Conservation (phyloP, 768 basidiomycete species). For the Kwoniella heveanensis region DNA sequence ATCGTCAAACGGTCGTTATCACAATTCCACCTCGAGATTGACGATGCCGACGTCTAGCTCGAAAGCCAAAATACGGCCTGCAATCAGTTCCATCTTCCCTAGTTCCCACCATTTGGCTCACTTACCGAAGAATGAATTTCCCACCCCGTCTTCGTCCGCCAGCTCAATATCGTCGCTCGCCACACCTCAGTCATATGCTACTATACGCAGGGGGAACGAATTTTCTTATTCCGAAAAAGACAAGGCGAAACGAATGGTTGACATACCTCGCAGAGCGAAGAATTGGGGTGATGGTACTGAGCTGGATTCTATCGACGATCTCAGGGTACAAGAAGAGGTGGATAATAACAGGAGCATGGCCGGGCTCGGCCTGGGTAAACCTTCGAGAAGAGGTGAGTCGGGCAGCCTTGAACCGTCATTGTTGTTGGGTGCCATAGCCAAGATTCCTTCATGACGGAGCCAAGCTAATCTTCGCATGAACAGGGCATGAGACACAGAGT, state of each 20-base stretch:
- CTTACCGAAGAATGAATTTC: conserved; percentile 43
- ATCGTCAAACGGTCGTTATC: conserved; percentile 23
- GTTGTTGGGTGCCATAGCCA: too few relatives aligned
- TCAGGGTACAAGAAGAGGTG: conserved; percentile 83
- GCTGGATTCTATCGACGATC: conserved; percentile 82
- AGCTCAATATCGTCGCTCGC: conserved; percentile 22
- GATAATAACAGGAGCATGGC: conserved; percentile 46
- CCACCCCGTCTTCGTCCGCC: conserved; percentile 18
- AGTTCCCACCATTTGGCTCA: neutral
- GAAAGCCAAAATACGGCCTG: conserved; percentile 71
- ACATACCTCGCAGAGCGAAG: conserved; percentile 24
- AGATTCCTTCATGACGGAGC: too few relatives aligned
- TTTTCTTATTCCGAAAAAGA: neutral
- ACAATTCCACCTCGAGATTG: conserved; percentile 59
- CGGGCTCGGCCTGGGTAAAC: conserved; percentile 22
- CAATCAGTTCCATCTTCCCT: conserved; percentile 73
- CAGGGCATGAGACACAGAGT: conserved; percentile 10
- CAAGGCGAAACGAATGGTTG: conserved; percentile 7
- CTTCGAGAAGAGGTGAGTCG: conserved; percentile 20
- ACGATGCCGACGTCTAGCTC: conserved; percentile 81
- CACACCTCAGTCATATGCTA: neutral
- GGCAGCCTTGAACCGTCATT: neutral
- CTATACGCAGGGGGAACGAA: neutral
- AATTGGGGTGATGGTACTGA: conserved; percentile 69
- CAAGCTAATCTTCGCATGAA: neutral